Base-by-base conservation (phyloP, 257 asterid species). In the Rubia yunnanensis region DNA sequence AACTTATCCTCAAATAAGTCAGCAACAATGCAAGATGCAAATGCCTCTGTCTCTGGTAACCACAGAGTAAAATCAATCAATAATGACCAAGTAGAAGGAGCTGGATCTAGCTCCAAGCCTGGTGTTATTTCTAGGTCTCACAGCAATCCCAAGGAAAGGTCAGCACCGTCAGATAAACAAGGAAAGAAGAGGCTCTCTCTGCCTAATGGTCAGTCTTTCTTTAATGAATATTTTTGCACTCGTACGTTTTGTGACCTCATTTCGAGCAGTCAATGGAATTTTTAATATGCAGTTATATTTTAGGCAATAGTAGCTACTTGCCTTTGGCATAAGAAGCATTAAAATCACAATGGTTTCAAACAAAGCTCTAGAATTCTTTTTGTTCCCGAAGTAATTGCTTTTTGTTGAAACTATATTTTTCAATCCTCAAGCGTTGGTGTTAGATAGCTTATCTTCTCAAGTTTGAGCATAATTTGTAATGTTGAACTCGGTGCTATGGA, bases 101-200 rank as follows among this genome's bases (percentile, higher is more conserved):
- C 92, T 73, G 95, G 83, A 73, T 87, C 92, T 74, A 77, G 83
- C 66, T 84, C 88, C 41, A 81, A 59, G 71, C 89, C 85, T 55
- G 79, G 63, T 59, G 68, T 66, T 70, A 76, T 76, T 69, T 53
- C 88, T 60, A 83, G 95, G 72, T 89, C 96, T 48, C 85, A 76
- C 59, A 90, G 96, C 81, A 90, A 87, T 65, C 96, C 96, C 35
- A 94, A 86, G 78, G 95, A 90, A 83, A 86, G 97, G 77, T 75
- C 86, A 54, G 65, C 80, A 59, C 77, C 78, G 48, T 41, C 80
- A 3, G 86, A 89, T 72, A 86, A 73, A 77, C 85, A 71, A 65
- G 97, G 88, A 78, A 89, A 86, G 81, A 85, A 88, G 80, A 84
- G 96, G 60, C 66, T 84, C 61, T 89, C 99, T 38, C 86, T 92